phyloP scores from a whole-genome alignment of 2,329 filamentous ascomycete genomes.

The Fusarium hainanense region DNA sequence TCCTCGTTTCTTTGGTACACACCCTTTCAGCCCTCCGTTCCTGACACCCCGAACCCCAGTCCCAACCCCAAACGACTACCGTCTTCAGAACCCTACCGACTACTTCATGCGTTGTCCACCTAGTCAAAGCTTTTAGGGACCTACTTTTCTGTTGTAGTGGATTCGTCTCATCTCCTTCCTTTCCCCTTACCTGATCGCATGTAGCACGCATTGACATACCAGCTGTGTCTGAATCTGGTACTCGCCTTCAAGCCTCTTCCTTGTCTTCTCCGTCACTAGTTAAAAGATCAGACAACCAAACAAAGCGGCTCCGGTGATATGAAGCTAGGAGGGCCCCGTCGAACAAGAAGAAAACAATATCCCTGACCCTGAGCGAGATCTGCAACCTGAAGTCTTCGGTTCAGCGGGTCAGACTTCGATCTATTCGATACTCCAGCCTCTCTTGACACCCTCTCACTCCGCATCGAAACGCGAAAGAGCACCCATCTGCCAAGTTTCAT shows the following conservation, averaged over 20 bases:
- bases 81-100: conserved; percentile 45
- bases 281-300: conserved; percentile 20
- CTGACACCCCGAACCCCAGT: conserved; percentile 39
- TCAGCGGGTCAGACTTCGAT: conserved; percentile 37
- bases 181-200: conserved; percentile 35
- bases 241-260: conserved; percentile 27
- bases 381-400: conserved; percentile 39
- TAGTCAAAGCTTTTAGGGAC: conserved; percentile 42
- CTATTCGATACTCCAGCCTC: conserved; percentile 34
- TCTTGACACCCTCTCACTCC: conserved; percentile 23
- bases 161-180: conserved; percentile 47
- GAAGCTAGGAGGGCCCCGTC: conserved; percentile 29
- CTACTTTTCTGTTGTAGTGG: conserved; percentile 41
- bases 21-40: conserved; percentile 44
- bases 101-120: conserved; percentile 45
- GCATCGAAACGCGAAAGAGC: conserved; percentile 33
- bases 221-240: conserved; percentile 24
- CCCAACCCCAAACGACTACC: conserved; percentile 46
- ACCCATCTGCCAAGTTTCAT: conserved; percentile 31
- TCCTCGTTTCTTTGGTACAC: conserved; percentile 40
- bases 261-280: conserved; percentile 21
- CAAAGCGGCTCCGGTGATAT: conserved; percentile 33
- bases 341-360: conserved; percentile 20
- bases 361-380: conserved; percentile 36
- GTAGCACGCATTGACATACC: conserved; percentile 31